phyloP scores from a whole-genome alignment of 2,329 filamentous ascomycete species.

The Aspergillus intermedius region DNA sequence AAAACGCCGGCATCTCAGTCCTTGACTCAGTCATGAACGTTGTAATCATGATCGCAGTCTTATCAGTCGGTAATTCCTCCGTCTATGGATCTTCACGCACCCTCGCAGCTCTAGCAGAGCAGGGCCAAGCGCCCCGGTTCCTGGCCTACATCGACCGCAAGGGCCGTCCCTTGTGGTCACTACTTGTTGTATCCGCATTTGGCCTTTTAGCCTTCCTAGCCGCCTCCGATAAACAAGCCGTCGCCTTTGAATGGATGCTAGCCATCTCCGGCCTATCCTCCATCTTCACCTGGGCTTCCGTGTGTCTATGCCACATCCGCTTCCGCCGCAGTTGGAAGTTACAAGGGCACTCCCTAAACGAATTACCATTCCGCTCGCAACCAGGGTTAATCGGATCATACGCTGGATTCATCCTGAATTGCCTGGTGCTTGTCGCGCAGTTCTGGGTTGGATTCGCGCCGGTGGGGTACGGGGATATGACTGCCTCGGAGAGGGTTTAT shows the following conservation, averaged over 20 bases:
- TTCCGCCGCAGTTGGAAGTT: slow-evolving; percentile 72
- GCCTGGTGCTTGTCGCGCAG: slow-evolving; percentile 70
- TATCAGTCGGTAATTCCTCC: slow-evolving; percentile 86
- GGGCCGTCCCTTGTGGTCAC: slow-evolving; percentile 71
- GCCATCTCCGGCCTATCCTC: slow-evolving; percentile 65
- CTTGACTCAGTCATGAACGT: slow-evolving; percentile 87
- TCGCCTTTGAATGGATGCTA: slow-evolving; percentile 73
- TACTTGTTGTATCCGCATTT: slow-evolving; percentile 58
- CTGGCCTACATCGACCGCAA: slow-evolving; percentile 76
- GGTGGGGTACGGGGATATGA: slow-evolving; percentile 49
- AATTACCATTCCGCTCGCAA: slow-evolving; percentile 76
- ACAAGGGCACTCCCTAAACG: slow-evolving; percentile 63
- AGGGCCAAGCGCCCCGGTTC: slow-evolving; percentile 70
- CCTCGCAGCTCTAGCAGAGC: slow-evolving; percentile 80
- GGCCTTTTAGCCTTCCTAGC: slow-evolving; percentile 75
- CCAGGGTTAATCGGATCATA: slow-evolving; percentile 74
- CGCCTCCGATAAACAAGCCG: slow-evolving; percentile 52
- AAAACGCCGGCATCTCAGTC: slow-evolving; percentile 71
- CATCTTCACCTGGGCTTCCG: slow-evolving; percentile 73
- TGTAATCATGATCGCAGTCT: slow-evolving; percentile 84
- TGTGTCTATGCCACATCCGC: slow-evolving; percentile 85
- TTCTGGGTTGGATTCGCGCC: slow-evolving; percentile 85
- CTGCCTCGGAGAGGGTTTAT: slow-evolving; percentile 44
- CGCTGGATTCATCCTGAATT: slow-evolving; percentile 69
- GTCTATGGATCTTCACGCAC: slow-evolving; percentile 89